Evolutionary conservation across 768 basidiomycete species (phyloP), one percentile per base, ranked within the genome.

Genomic region (Zangia roseola): DNA sequence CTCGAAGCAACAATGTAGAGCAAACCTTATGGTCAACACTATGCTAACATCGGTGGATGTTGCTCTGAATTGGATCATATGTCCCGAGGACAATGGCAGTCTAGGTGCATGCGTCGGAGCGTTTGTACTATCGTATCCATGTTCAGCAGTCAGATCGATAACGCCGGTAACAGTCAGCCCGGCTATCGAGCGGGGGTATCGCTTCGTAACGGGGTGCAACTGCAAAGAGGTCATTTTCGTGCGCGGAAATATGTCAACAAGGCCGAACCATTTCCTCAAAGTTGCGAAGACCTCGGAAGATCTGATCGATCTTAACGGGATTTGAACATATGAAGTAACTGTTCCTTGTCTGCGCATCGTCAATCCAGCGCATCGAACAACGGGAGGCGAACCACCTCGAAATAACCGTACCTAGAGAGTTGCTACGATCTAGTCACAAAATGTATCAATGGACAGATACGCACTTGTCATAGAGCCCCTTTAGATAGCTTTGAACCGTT

Each of bases 1-100:
- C 25, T 40, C 35, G 24, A 33, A 43, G 43, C 25, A n/a, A 47
- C 30, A 6, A 41, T 19, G 21, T 26, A 25, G 39, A 13, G 62
- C 71, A 8, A 63, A 87, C 88, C 89, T 74, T 30, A 80, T 77
- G 1, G 92, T 94, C 43, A 93, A 69, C 1, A 81, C 79, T 36
- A 92, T 74, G 52, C 69, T 79, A 20, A 72, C 74, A 5, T 70
- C 71, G 39, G 73, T 69, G 1, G 56, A 63, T 38, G 53, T 52
- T 3, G 82, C 86, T 44, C 82, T 71, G 63, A 94, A 86, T 55
- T 88, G 85, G 35, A 94, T 81, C 92, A 94, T 93, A 55, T 94
- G 84, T 6, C 90, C 84, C 0, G 83, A 84, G 17, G 90, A 89
- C 28, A 89, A 65, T 17, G 86, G 86, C 17, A 90, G 69, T 23